phyloP scores from a whole-genome alignment of 1,139 yeast genomes.

The Pichia sp. region DNA sequence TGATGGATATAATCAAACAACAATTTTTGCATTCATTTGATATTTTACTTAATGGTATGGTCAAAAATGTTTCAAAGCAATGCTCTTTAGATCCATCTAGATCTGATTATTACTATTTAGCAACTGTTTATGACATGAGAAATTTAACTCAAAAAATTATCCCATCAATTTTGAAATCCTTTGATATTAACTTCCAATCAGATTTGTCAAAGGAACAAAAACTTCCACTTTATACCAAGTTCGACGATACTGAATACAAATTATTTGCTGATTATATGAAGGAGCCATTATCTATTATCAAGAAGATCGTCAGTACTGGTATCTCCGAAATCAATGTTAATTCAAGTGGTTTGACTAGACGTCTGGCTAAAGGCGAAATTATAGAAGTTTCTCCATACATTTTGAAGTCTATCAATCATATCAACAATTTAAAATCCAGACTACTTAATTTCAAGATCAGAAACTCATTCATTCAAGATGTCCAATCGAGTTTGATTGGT shows the following conservation, averaged over 20 bases:
- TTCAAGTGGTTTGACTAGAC: slow-evolving; percentile 3
- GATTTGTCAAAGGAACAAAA: slow-evolving; percentile 37
- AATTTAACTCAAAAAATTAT: slow-evolving; percentile 43
- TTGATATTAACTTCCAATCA: slow-evolving; percentile 48
- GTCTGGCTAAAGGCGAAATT: slow-evolving; percentile 17
- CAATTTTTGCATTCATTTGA: slow-evolving; percentile 53
- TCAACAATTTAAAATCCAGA: slow-evolving; percentile 43
- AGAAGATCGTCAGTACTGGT: slow-evolving; percentile 48
- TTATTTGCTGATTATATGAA: slow-evolving; percentile 58
- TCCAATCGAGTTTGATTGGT: slow-evolving; percentile 26
- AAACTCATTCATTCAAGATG: slow-evolving; percentile 21
- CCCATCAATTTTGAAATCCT: slow-evolving; percentile 46
- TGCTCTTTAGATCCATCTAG: slow-evolving; percentile 27
- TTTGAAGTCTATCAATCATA: slow-evolving; percentile 47
- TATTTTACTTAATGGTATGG: slow-evolving; percentile 46
- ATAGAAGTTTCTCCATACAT: slow-evolving; percentile 43
- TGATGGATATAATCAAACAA: slow-evolving; percentile 43
- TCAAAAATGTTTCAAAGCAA: slow-evolving; percentile 42
- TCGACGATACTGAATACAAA: slow-evolving; percentile 50
- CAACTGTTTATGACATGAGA: slow-evolving; percentile 51
- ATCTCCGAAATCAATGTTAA: slow-evolving; percentile 48
- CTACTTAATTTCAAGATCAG: slow-evolving; percentile 22
- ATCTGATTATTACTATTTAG: slow-evolving; percentile 26
- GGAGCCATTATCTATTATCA: slow-evolving; percentile 47
- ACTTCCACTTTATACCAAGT: slow-evolving; percentile 40